phyloP scores from a whole-genome alignment of 495 filamentous ascomycete species.

The Podospora pseudoanserina region DNA sequence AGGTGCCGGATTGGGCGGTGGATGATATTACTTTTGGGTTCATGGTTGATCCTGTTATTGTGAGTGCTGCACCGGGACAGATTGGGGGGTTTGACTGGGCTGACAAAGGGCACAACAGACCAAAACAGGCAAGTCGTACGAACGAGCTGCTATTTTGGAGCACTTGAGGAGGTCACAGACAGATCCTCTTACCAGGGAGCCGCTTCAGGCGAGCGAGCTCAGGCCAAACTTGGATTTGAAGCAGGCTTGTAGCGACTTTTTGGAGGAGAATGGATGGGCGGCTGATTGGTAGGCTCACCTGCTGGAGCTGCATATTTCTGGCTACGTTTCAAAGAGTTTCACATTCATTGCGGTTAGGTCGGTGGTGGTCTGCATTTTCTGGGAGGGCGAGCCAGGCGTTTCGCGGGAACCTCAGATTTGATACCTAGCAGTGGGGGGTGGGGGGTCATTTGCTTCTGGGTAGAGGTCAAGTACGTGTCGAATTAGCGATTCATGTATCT shows the following conservation, averaged over 20 bases:
- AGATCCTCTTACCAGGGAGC: slow-evolving; percentile 80
- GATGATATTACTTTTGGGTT: slow-evolving; percentile 88
- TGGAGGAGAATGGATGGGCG: slow-evolving; percentile 88
- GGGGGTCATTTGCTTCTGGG: too few species aligned
- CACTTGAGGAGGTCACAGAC: slow-evolving; percentile 70
- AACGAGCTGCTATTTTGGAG: slow-evolving; percentile 81
- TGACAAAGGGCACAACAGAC: slow-evolving; percentile 47
- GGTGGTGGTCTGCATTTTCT: neutral
- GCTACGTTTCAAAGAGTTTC: neutral
- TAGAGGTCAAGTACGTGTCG: too few species aligned
- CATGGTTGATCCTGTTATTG: slow-evolving; percentile 88
- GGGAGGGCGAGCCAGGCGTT: too few species aligned
- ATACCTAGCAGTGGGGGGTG: too few species aligned
- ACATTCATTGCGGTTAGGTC: neutral
- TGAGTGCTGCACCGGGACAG: slow-evolving; percentile 32
- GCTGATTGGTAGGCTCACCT: slow-evolving; percentile 67
- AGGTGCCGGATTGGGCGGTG: slow-evolving; percentile 82
- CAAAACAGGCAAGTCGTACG: slow-evolving; percentile 83
- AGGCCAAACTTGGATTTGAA: slow-evolving; percentile 80
- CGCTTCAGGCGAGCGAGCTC: slow-evolving; percentile 67
- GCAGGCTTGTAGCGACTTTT: slow-evolving; percentile 77
- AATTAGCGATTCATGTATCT: too few species aligned
- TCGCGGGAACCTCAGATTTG: too few species aligned
- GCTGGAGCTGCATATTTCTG: neutral
- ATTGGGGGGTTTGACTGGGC: neutral